Percentiles rank a stretch among this genome's conserved stretches.
Conservation (phyloP, 116 monocot genomes). For the Trichopus zeylanicus region DNA sequence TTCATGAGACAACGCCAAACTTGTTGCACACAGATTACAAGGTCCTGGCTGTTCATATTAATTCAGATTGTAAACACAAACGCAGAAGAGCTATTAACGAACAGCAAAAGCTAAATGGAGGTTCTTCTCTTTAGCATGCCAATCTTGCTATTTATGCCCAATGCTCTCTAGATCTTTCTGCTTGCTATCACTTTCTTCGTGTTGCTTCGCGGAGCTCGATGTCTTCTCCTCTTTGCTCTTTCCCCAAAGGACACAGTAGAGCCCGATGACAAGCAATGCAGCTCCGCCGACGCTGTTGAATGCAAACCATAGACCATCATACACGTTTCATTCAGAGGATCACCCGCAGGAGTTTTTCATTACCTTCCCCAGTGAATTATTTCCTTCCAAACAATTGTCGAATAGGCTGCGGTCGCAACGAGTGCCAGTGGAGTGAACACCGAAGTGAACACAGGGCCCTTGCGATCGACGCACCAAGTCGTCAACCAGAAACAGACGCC, state of each 20-base stretch:
- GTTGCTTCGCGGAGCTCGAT: not conserved
- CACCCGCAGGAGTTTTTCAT: not conserved
- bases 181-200: not conserved
- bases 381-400: slow-evolving; percentile 1
- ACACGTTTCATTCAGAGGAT: not conserved
- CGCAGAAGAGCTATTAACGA: too few species aligned
- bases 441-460: slow-evolving; percentile 1
- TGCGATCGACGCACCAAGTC: slow-evolving; percentile 1
- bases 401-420: not conserved
- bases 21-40: too few species aligned
- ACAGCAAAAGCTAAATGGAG: too few species aligned
- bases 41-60: too few species aligned
- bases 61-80: too few species aligned
- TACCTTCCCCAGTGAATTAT: slow-evolving; percentile 7
- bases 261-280: not conserved
- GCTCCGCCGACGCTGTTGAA: not conserved
- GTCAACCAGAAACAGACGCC: not conserved
- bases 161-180: not conserved
- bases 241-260: not conserved
- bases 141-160: not conserved
- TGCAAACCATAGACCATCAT: not conserved
- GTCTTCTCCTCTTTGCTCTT: slow-evolving; percentile 2
- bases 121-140: too few species aligned
- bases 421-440: slow-evolving; percentile 4
- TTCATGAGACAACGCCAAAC: too few species aligned